These are phyloP conservation scores for Saururus chinensis DNA, from an alignment of 164 flowering plant genomes.

Conservation along the genomic window DNA sequence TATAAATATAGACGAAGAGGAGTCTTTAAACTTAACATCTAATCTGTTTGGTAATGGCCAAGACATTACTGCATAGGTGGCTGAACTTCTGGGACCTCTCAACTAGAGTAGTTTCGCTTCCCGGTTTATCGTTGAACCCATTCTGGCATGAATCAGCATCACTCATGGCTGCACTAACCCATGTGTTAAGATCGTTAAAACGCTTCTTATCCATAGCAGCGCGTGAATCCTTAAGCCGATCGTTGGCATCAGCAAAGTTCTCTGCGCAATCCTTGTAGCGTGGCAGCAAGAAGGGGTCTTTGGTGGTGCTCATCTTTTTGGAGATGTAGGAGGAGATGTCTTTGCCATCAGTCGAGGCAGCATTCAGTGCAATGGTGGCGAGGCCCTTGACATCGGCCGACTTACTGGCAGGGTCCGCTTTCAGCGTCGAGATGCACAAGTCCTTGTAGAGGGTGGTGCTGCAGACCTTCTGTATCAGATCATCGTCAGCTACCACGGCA, in stretches of 20 bases:
- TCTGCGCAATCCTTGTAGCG: neutral
- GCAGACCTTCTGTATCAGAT: neutral
- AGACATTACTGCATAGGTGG: neutral
- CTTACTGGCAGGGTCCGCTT: neutral
- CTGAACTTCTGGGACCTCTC: neutral
- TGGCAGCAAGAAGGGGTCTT: neutral
- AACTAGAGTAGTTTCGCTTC: neutral
- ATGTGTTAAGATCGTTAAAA: neutral
- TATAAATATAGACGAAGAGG: too few relatives aligned
- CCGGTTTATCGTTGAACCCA: neutral
- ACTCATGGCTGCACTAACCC: slow-evolving; percentile 4
- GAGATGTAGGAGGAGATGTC: neutral
- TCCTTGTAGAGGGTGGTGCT: neutral
- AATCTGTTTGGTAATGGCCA: neutral
- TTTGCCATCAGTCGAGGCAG: neutral
- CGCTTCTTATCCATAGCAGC: neutral
- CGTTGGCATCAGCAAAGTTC: neutral
- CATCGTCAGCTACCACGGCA: neutral
- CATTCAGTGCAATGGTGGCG: neutral
- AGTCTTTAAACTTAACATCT: too few relatives aligned
- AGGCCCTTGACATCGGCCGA: neutral
- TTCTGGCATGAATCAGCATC: neutral
- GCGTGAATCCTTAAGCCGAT: slow-evolving; percentile 1
- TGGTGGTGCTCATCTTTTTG: neutral
- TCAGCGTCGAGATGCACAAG: neutral